Evolutionary conservation across 2,329 filamentous ascomycete species (phyloP).

Genomic region (Colletotrichum paranaense): DNA sequence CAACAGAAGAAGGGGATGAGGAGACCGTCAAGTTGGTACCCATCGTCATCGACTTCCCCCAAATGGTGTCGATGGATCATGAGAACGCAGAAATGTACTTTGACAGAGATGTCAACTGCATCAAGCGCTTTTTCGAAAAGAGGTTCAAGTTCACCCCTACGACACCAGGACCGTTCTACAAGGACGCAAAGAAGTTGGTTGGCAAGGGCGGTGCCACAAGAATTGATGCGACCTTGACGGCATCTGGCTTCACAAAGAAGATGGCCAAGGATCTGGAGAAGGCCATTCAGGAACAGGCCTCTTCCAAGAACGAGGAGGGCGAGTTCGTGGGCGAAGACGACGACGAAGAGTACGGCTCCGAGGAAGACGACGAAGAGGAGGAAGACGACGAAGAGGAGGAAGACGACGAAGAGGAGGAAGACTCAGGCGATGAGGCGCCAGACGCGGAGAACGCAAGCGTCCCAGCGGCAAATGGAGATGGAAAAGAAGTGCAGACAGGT

Average conservation of each 20-base stretch:
- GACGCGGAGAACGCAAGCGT: slow-evolving; percentile 39
- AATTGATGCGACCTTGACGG: slow-evolving; percentile 89
- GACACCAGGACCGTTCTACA: slow-evolving; percentile 85
- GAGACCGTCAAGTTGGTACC: slow-evolving; percentile 72
- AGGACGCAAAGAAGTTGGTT: slow-evolving; percentile 81
- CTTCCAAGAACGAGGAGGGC: slow-evolving; percentile 51
- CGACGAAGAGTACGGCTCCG: slow-evolving; percentile 42
- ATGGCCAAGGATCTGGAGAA: slow-evolving; percentile 94
- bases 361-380: slow-evolving; percentile 39
- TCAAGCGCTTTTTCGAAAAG: slow-evolving; percentile 92
- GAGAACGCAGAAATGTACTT: slow-evolving; percentile 97
- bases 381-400: slow-evolving; percentile 43
- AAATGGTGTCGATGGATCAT: slow-evolving; percentile 97
- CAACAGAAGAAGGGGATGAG: slow-evolving; percentile 52
- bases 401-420: slow-evolving; percentile 39
- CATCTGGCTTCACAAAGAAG: slow-evolving; percentile 95
- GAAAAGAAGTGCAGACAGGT: slow-evolving; percentile 35
- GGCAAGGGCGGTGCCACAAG: slow-evolving; percentile 73
- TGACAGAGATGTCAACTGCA: slow-evolving; percentile 92
- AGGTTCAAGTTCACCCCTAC: slow-evolving; percentile 89
- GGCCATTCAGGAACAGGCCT: slow-evolving; percentile 85
- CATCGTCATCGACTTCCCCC: slow-evolving; percentile 95
- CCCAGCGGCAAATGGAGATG: slow-evolving; percentile 29
- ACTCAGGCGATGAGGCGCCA: slow-evolving; percentile 42
- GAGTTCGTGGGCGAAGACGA: slow-evolving; percentile 50